Conservation (phyloP, 179 eudicot species). For the Kewa caespitosa region DNA sequence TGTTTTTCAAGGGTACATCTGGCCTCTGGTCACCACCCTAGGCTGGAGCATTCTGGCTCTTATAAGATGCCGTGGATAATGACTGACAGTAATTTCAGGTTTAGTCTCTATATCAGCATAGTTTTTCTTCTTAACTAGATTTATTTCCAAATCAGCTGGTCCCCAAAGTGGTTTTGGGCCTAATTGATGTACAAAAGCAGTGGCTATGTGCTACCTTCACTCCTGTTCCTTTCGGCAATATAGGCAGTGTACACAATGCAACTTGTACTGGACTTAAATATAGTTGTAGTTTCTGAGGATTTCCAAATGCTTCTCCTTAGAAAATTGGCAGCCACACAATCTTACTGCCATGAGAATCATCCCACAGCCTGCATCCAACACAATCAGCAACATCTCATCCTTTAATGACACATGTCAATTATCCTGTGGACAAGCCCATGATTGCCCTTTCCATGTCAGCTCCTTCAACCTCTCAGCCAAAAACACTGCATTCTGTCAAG, state of each 20-base stretch:
- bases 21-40: too few species aligned
- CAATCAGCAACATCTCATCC: slow-evolving; percentile 35
- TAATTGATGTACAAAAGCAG: neutral
- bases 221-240: slow-evolving; percentile 3
- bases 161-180: too few species aligned
- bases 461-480: slow-evolving; percentile 17
- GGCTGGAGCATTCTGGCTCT: too few species aligned
- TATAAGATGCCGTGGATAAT: too few species aligned
- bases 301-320: slow-evolving; percentile 11
- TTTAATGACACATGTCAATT: slow-evolving; percentile 33
- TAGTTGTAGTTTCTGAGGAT: slow-evolving; percentile 19
- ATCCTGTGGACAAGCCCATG: slow-evolving; percentile 26
- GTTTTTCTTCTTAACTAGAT: too few species aligned
- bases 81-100: too few species aligned
- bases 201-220: neutral
- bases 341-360: slow-evolving; percentile 1
- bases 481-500: slow-evolving; percentile 21
- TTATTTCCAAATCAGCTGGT: neutral
- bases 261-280: neutral
- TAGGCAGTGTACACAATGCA: neutral
- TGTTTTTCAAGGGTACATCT: too few species aligned
- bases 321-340: slow-evolving; percentile 27
- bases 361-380: slow-evolving; percentile 13
- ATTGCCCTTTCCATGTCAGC: slow-evolving; percentile 38
- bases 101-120: too few species aligned